Percentiles rank a stretch among this genome's conserved stretches.
Evolutionary conservation across 495 filamentous ascomycete genomes (phyloP).

Genomic region (Penicillium ucsense): DNA sequence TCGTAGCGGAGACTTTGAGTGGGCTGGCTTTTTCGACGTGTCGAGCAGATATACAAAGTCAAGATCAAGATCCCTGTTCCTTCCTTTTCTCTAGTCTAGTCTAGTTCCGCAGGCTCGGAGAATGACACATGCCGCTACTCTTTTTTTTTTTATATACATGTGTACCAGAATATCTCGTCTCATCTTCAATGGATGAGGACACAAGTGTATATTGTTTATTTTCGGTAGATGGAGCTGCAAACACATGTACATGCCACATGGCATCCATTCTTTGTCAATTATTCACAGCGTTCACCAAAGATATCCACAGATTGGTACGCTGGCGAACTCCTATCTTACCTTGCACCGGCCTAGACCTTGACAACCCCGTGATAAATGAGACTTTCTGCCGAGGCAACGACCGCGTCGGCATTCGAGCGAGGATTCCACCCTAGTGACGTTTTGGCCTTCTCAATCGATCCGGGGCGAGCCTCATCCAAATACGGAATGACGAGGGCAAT

Average conservation of each 20-base stretch:
- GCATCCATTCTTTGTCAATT: too few relatives aligned
- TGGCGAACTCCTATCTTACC: too few relatives aligned
- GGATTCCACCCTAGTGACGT: conserved; percentile 5
- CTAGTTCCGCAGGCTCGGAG: background rate
- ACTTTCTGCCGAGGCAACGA: conserved; percentile 4
- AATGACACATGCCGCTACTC: background rate
- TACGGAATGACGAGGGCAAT: conserved; percentile 1
- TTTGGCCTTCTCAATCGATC: conserved; percentile 3
- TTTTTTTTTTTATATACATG: background rate
- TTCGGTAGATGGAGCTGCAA: too few relatives aligned
- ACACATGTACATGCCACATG: too few relatives aligned
- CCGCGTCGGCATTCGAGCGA: conserved; percentile 2
- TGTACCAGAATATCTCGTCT: too few relatives aligned
- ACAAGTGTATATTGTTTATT: too few relatives aligned
- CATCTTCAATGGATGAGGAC: too few relatives aligned
- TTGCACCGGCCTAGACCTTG: background rate
- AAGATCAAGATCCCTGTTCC: background rate
- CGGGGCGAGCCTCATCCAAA: background rate
- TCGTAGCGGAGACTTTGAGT: background rate
- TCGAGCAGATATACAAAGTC: background rate
- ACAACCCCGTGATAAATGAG: background rate
- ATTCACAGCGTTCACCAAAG: too few relatives aligned
- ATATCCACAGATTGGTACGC: too few relatives aligned
- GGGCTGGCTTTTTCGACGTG: background rate
- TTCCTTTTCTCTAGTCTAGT: background rate